phyloP scores from a whole-genome alignment of 176 grass and related monocot genomes.

The Oryza nivara region DNA sequence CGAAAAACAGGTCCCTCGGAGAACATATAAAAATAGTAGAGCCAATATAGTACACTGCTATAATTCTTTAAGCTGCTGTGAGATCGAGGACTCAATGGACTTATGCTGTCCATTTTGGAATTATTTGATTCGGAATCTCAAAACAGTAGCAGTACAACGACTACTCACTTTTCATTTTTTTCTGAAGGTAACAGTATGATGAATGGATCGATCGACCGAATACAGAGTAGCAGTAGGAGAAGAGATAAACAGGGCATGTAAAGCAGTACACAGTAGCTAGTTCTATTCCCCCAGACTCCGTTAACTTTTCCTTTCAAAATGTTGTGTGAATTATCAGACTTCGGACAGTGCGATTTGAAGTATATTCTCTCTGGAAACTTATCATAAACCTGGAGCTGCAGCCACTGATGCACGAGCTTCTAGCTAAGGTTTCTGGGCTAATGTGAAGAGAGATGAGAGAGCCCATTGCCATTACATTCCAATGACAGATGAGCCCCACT shows the following conservation, averaged over 20 bases:
- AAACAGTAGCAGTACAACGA: neutral
- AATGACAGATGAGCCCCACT: constrained; percentile 16
- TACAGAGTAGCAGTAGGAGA: too few relatives aligned
- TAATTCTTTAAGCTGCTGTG: constrained; percentile 45
- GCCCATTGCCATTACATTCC: neutral
- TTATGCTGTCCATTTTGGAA: constrained; percentile 56
- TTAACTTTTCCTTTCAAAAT: neutral
- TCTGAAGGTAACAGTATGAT: constrained; percentile 21
- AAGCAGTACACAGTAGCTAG: neutral
- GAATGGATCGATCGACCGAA: neutral
- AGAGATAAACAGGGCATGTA: neutral
- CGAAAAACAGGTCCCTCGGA: neutral
- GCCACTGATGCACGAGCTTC: constrained; percentile 10
- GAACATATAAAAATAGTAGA: neutral
- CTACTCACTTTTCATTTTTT: constrained; percentile 5
- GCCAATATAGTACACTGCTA: constrained; percentile 43
- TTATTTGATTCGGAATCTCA: constrained; percentile 46
- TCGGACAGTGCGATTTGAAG: neutral
- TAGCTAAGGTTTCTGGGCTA: neutral
- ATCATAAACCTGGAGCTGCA: neutral
- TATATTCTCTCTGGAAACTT: neutral
- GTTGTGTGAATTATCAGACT: neutral
- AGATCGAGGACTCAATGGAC: constrained; percentile 38
- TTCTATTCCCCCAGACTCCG: neutral
- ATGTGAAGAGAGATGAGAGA: constrained; percentile 10